Evolutionary conservation across 75 land plant genomes (phyloP), one percentile per base, ranked within the genome.

Genomic region (Pinus tabuliformis): DNA sequence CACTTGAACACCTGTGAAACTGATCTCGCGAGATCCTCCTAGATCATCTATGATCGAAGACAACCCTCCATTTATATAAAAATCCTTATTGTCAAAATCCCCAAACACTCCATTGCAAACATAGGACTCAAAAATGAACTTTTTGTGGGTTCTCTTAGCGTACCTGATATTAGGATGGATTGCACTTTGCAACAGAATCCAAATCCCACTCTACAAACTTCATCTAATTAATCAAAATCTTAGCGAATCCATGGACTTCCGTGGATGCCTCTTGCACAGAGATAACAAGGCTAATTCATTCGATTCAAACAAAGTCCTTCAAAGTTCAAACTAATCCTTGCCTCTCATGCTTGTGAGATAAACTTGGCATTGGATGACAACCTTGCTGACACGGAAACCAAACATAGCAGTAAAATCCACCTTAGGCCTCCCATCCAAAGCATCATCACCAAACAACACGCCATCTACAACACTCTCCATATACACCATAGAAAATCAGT

Each of bases 401-500:
- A 98, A 98, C 90, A 92, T 91, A 1, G 94, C 92, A 84, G 89
- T 97, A 45, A 97, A 82, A 22, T 92, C 99, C 17, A 86, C 88
- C 57, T 80, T 84, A n/a, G 86, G 85, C 76, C 80, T 88, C 18
- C 64, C 59, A 36, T 72, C 81, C 54, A 81, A 17, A n/a, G 81
- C 83, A 18, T 45, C 83, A 12, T 80, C 87, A 11, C 73, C 92
- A 56, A 76, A 70, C 18, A 88, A 80, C 63, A 85, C 77, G 52
- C 87, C 79, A 37, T 90, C 85, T 56, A 90, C 87, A 0, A 91
- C 88, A 63, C 95, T 90, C 24, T 94, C 95, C 99, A 96, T 96
- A 75, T 91, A 94, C 58, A 84, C 89, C 60, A 89, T 91, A 7
- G 98, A 72, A 90, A 96, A 56, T 90, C 93, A 59, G 63, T 78